A percentile compares a stretch with the other conserved stretches of the same genome.
Evolutionary conservation across 2,329 filamentous ascomycete species (phyloP).

Genomic region (Dactylonectria macrodidyma): DNA sequence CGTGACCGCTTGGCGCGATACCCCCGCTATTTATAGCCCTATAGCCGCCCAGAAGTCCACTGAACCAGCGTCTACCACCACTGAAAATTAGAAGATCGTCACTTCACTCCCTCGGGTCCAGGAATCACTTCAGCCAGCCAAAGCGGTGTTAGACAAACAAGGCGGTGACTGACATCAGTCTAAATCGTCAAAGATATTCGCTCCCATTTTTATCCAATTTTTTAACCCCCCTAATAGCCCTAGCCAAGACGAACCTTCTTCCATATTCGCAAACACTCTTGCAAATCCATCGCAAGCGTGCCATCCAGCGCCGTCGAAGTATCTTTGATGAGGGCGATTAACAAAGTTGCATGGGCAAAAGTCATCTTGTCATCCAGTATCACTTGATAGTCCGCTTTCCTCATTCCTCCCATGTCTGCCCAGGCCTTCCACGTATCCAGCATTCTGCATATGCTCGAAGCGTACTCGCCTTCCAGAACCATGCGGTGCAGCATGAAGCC

Average conservation of each 20-base stretch:
- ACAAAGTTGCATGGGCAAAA: constrained; percentile 64
- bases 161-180: background rate
- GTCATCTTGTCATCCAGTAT: constrained; percentile 56
- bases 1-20: background rate
- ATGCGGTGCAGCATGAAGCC: constrained; percentile 66
- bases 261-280: constrained; percentile 70
- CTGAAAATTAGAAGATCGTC: too few species aligned
- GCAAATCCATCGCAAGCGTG: constrained; percentile 65
- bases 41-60: background rate
- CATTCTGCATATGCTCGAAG: constrained; percentile 58
- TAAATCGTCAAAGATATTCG: background rate
- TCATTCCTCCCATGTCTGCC: constrained; percentile 70
- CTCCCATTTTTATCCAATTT: background rate
- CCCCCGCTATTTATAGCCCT: background rate
- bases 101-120: background rate
- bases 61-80: background rate
- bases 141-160: background rate
- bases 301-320: constrained; percentile 62
- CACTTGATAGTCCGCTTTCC: constrained; percentile 59
- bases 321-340: constrained; percentile 64
- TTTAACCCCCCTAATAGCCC: too few species aligned
- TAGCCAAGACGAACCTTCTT: constrained; percentile 64
- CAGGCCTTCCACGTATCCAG: constrained; percentile 69
- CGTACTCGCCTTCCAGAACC: constrained; percentile 64
- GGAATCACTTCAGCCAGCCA: background rate